phyloP scores from a whole-genome alignment of 2,329 filamentous ascomycete species.

The Ceratocystis destructans region DNA sequence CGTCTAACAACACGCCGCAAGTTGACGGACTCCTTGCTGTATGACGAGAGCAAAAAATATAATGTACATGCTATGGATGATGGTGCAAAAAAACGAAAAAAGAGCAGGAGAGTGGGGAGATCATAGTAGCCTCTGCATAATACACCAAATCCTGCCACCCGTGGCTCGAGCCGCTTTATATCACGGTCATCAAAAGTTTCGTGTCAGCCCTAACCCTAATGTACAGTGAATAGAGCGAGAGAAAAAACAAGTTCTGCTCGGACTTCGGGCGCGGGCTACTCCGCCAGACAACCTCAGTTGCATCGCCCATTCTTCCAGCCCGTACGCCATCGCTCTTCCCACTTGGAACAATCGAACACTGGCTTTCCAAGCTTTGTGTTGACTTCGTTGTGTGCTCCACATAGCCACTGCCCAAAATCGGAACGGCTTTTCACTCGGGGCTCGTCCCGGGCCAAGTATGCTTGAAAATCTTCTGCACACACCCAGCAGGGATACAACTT shows the following conservation, averaged over 20 bases:
- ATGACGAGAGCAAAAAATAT: background rate
- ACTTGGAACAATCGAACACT: conserved; percentile 74
- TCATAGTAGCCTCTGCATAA: background rate
- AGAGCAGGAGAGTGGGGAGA: background rate
- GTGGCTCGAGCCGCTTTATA: background rate
- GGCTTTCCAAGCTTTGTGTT: conserved; percentile 83
- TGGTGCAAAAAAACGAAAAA: background rate
- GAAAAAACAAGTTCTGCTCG: background rate
- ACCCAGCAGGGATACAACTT: conserved; percentile 91
- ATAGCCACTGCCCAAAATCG: conserved; percentile 64
- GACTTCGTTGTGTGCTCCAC: conserved; percentile 74
- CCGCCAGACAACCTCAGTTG: conserved; percentile 29
- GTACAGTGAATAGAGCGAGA: background rate
- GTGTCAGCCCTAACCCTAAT: background rate
- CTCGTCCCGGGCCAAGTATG: conserved; percentile 61
- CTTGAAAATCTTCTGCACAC: conserved; percentile 82
- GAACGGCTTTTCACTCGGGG: conserved; percentile 13
- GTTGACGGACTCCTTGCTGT: too few relatives aligned
- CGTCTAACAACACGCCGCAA: too few relatives aligned
- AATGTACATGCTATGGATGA: too few relatives aligned
- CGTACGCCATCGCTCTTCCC: conserved; percentile 90
- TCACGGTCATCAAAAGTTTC: background rate
- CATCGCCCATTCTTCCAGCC: conserved; percentile 64
- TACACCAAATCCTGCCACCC: background rate
- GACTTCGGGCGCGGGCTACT: too few relatives aligned